Percentiles rank a stretch among this genome's conserved stretches.
These are phyloP conservation scores for Silybum marianum DNA, from an alignment of 129 eudicot species.

Conservation along the genomic window DNA sequence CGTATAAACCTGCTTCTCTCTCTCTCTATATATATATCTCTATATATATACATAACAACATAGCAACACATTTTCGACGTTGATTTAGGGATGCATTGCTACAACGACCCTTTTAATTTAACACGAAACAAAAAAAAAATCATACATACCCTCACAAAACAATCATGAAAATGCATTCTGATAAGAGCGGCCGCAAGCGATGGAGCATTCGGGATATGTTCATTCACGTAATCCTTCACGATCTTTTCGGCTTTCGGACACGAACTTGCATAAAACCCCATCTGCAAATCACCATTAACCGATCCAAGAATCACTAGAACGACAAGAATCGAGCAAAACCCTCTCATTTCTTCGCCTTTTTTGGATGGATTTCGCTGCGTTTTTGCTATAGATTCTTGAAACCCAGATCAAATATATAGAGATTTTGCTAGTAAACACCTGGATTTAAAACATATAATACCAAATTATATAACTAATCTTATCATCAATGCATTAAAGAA, in stretches of 20 bases:
- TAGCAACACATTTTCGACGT: not conserved
- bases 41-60: not conserved
- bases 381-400: not conserved
- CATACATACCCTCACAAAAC: slow-evolving; percentile 72
- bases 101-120: not conserved
- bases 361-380: not conserved
- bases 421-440: not conserved
- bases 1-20: too few relatives aligned
- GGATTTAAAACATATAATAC: not conserved
- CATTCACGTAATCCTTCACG: slow-evolving; percentile 53
- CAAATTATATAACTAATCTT: not conserved
- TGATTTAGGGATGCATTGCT: not conserved
- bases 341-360: slow-evolving; percentile 26
- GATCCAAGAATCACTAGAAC: slow-evolving; percentile 35
- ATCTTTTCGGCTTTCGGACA: slow-evolving; percentile 78
- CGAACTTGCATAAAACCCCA: slow-evolving; percentile 49
- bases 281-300: slow-evolving; percentile 39
- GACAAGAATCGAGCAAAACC: slow-evolving; percentile 28
- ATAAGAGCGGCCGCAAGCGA: slow-evolving; percentile 67
- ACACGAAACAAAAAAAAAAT: not conserved
- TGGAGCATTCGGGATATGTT: slow-evolving; percentile 80
- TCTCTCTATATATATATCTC: too few relatives aligned
- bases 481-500: not conserved
- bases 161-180: slow-evolving; percentile 82
- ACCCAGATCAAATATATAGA: not conserved